Evolutionary conservation across 1,139 yeast genomes (phyloP), one percentile per base, ranked within the genome.

Genomic region (Kodamaea sp.): DNA sequence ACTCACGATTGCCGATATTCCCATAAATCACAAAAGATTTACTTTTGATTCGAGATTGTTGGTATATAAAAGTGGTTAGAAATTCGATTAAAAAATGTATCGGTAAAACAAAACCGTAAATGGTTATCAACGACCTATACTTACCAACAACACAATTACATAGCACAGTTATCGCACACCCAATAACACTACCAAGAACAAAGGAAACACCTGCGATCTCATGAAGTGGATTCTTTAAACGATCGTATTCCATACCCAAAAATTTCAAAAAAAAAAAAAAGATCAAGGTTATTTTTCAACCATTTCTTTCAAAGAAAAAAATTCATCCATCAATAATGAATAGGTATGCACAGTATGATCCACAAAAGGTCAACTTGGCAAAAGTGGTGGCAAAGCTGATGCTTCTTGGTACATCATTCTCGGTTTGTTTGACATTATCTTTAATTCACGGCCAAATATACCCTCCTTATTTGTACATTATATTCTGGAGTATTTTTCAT

Each of bases 401-500:
- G 24, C 44, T 49, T 5, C 50, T 71, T 3, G 76, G 76, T 0
- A 47, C 51, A 1, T 43, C 52, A 2, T 32, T 62, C 23, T 50
- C 59, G 41, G 39, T 46, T 8, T 52, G 54, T 34, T 3, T 42
- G 20, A 39, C 25, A 37, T 30, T 31, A 37, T 12, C 29, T 33
- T 15, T 25, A 28, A 7, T 29, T 36, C 34, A 29, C 41, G 27
- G 23, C 24, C 30, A 12, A 36, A 11, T 15, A 15, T 15, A 35
- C 34, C 47, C 41, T 30, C 32, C 55, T 24, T 44, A 49, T 36
- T 15, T 77, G 2, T 89, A 84, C 57, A 47, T 84, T 15, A 56
- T 73, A 15, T 62, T 74, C 4, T 59, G 86, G 15, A 61, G 82
- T 2, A 22, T 72, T 0, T 92, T 92, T 64, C 97, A 92, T 58